Evolutionary conservation across 495 filamentous ascomycete genomes (phyloP), one percentile per base, ranked within the genome.

Genomic region (Lepraria neglecta): DNA sequence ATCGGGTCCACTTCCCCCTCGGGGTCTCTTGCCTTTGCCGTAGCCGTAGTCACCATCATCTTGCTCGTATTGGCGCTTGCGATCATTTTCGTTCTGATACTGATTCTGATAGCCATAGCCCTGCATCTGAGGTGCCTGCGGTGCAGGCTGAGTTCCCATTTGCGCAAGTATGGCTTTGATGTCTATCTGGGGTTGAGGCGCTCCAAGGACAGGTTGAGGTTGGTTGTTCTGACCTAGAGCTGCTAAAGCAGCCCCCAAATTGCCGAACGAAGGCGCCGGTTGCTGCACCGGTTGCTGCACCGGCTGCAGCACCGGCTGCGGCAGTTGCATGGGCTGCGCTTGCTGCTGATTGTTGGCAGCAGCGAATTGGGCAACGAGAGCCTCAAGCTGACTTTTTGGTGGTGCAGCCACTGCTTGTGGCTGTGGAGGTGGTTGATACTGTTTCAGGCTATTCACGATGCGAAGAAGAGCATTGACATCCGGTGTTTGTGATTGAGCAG

Each of bases 401-500:
- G 60, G 52, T 56, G 58, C 42, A 38, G 65, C 56, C 52, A 71
- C 75, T 27, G 72, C 62, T 55, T 71, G 45, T 45, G 66, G 75
- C n/a, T 69, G 66, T 19, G 68, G 68, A 15, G 69, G 65, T 43
- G 65, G 65, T 58, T 76, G 75, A 59, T 76, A 71, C 59, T 80
- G 79, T 28, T 66, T 42, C 30, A 59, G 59, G 24, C 35, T 74
- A 21, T 75, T 74, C 9, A 83, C 72, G 21, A 80, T 70, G 31
- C 78, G 77, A 45, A 82, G 74, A 35, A 83, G 47, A 45, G 74
- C 74, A 11, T 74, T 68, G 43, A 82, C 75, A 63, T 80, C 76
- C 19, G 77, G 73, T n/a, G 72, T 42, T 38, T 58, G 69, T 53
- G 71, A 67, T 57, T 71, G 69, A 28, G 66, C 47, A 58, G 70